Evolutionary conservation across 2,329 filamentous ascomycete genomes (phyloP), one percentile per base, ranked within the genome.

Genomic region (Diaporthe sp.): DNA sequence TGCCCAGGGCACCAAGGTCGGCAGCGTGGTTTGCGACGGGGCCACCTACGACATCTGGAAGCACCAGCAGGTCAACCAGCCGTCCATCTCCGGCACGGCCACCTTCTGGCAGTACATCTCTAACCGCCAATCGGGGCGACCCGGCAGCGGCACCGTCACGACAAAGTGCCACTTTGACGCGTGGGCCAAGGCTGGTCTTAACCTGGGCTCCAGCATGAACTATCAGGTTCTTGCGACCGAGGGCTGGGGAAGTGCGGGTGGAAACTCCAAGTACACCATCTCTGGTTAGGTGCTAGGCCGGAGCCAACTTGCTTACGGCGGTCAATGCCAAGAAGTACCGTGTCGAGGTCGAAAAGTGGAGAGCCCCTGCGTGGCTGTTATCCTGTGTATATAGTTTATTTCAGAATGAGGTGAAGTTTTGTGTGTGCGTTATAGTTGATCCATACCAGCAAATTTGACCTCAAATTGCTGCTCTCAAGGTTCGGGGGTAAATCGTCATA

Each of bases 181-280:
- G 8, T 91, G 89, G 89, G 80, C 81, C 17, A 83, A 83, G 77
- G 78, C 81, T 22, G 88, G 88, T 20, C 80, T 89, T 81, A 85
- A 85, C 74, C 78, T 90, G 31, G 88, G 88, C 5, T 81, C 78
- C 44, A 84, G 79, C 44, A 84, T 86, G 78, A 83, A 90, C 81
- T 90, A 90, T 80, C 85, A 87, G 85, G 88, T 90, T 75, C 79
- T 89, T 28, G 88, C 88, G 4, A 88, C 86, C 1, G 88, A 90
- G 81, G 87, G 87, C 5, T 89, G 82, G 82, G 78, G 80, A 72
- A 80, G 72, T 61, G 81, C 81, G 0, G 80, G 77, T 8, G 81
- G 81, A 13, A 81, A 74, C 25, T 81, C 81, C 57, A 76, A 82
- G 78, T 83, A 83, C 73, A 81, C 81, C 34, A 58, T 82, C 67